A percentile compares a stretch with the other conserved stretches of the same genome.
phyloP scores from a whole-genome alignment of 192 early-diverging fungal genomes.

The Gryganskiella cystojenkinii region DNA sequence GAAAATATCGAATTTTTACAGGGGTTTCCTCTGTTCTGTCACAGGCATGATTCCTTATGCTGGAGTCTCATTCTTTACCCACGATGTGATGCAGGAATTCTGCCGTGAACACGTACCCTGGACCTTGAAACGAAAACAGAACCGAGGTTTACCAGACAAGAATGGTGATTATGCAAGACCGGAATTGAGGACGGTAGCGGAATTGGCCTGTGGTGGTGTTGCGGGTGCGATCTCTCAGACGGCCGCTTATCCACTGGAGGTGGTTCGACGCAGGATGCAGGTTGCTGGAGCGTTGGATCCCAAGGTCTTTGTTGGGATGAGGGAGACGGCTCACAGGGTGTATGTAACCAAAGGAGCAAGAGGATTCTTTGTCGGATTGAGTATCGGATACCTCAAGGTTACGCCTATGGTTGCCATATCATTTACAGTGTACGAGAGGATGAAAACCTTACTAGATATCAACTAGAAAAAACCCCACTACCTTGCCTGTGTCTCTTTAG shows the following conservation, averaged over 20 bases:
- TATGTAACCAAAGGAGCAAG: constrained; percentile 72
- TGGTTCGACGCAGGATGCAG: constrained; percentile 89
- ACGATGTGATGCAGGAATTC: constrained; percentile 78
- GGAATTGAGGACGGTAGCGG: constrained; percentile 79
- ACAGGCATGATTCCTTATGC: constrained; percentile 98
- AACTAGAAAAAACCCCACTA: constrained; percentile 53
- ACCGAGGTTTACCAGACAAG: constrained; percentile 27
- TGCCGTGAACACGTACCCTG: constrained; percentile 57
- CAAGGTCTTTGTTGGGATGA: constrained; percentile 60
- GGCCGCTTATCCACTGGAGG: constrained; percentile 91
- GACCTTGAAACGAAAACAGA: constrained; percentile 33
- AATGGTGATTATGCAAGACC: constrained; percentile 56
- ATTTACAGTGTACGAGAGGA: constrained; percentile 87
- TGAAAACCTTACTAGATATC: constrained; percentile 72
- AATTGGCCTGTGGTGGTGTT: constrained; percentile 82
- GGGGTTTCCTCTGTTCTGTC: constrained; percentile 90
- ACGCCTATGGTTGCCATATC: constrained; percentile 91
- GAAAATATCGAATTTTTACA: constrained; percentile 87
- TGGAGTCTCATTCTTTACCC: constrained; percentile 93
- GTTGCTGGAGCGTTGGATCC: constrained; percentile 74
- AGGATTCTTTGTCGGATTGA: constrained; percentile 97
- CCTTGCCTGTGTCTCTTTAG: no score
- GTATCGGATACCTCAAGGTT: constrained; percentile 97
- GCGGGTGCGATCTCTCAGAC: constrained; percentile 91
- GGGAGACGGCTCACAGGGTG: constrained; percentile 71